Conservation (phyloP, 306 rosid genomes). For the Glycine tomentella region DNA sequence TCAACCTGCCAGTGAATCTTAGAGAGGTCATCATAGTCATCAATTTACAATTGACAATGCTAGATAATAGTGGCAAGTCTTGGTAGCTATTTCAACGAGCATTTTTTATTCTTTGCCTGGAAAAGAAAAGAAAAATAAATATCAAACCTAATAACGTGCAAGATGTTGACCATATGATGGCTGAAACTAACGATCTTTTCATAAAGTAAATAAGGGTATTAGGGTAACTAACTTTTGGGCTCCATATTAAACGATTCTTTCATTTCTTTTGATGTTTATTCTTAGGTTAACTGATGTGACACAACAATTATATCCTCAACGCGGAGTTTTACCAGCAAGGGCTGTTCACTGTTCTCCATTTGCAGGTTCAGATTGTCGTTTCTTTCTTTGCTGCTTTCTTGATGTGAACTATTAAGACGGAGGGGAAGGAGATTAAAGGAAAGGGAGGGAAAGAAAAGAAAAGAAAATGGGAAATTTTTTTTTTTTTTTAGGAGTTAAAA, state of each 20-base stretch:
- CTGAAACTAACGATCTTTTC: background rate
- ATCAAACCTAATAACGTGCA: background rate
- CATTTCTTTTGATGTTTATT: background rate
- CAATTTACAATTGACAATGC: background rate
- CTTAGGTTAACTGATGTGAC: background rate
- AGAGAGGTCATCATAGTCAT: background rate
- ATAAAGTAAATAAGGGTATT: background rate
- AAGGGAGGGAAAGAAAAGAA: no score
- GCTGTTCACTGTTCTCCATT: background rate
- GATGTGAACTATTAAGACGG: no score
- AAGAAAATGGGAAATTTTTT: no score
- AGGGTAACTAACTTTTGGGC: background rate
- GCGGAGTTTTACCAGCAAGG: background rate
- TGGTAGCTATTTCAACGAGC: no score
- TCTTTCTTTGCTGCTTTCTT: background rate
- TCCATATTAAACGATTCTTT: background rate
- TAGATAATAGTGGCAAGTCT: no score
- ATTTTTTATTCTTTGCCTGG: no score
- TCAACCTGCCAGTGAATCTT: background rate
- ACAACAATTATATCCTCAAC: slow-evolving; percentile 7
- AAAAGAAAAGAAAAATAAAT: no score
- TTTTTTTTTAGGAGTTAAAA: no score
- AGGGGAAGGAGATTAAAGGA: no score
- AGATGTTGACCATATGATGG: background rate
- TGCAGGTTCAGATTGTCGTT: background rate